Percentiles rank a stretch among this genome's conserved stretches.
These are phyloP conservation scores for Ceratocystis colombiana DNA, from an alignment of 2,329 filamentous ascomycete species.

Conservation along the genomic window DNA sequence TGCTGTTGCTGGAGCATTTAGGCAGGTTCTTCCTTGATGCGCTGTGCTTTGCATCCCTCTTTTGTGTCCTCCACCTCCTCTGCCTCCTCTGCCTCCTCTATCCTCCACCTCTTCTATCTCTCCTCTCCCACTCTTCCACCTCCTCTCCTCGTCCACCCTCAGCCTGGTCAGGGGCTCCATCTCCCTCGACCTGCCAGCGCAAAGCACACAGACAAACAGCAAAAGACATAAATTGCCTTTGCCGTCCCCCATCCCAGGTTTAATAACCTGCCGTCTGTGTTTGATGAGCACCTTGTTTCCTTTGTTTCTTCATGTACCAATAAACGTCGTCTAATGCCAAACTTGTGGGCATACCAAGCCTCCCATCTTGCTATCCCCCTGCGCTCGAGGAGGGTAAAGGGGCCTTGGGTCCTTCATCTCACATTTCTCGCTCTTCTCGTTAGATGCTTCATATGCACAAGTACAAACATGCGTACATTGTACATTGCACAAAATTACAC, in stretches of 20 bases:
- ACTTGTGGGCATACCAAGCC: background rate
- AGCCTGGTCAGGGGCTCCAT: conserved; percentile 1
- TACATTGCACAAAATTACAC: conserved; percentile 7
- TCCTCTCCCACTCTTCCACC: background rate
- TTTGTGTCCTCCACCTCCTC: background rate
- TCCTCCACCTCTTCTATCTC: background rate
- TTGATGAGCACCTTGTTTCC: conserved; percentile 8
- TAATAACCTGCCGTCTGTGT: conserved; percentile 12
- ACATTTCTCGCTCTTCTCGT: background rate
- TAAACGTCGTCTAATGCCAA: conserved; percentile 13
- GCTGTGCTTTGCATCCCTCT: background rate
- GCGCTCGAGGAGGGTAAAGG: too few relatives aligned
- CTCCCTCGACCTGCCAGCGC: background rate
- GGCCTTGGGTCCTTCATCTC: too few relatives aligned
- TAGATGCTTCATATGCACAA: conserved; percentile 2
- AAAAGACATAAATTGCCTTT: background rate
- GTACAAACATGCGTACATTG: background rate
- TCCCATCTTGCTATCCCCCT: background rate
- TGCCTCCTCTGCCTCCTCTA: too few relatives aligned
- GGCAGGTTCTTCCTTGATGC: background rate
- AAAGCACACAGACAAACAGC: background rate
- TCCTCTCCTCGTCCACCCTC: background rate
- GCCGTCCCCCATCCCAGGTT: background rate
- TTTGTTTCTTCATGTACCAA: background rate
- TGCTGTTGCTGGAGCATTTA: too few relatives aligned